A percentile compares a stretch with the other conserved stretches of the same genome.
phyloP scores from a whole-genome alignment of 2,329 filamentous ascomycete genomes.

The Colletotrichum orbiculare region DNA sequence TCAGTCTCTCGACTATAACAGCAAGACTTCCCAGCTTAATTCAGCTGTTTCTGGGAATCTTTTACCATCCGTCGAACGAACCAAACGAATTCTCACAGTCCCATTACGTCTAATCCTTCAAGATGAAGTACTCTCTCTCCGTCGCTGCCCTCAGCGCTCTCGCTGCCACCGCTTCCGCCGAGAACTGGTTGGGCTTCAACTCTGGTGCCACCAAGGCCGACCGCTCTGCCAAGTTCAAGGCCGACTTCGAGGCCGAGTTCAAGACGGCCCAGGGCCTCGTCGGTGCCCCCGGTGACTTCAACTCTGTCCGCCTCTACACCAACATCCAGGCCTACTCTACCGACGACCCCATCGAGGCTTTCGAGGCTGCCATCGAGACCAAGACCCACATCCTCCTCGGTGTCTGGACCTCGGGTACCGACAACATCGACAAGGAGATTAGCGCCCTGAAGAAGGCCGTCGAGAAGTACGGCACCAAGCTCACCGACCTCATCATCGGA shows the following conservation, averaged over 20 bases:
- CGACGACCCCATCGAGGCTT: slow-evolving; percentile 82
- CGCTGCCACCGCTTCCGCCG: slow-evolving; percentile 51
- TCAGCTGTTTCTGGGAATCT: neutral
- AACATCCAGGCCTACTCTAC: slow-evolving; percentile 74
- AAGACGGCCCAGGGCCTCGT: slow-evolving; percentile 52
- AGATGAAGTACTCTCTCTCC: slow-evolving; percentile 54
- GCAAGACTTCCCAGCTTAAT: too few species aligned
- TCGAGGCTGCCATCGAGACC: slow-evolving; percentile 75
- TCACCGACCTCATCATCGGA: slow-evolving; percentile 70
- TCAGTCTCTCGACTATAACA: slow-evolving; percentile 5
- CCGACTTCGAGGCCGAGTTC: slow-evolving; percentile 61
- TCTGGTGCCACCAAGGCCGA: slow-evolving; percentile 59
- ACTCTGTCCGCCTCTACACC: slow-evolving; percentile 73
- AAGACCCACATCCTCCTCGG: slow-evolving; percentile 72
- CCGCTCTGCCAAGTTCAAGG: slow-evolving; percentile 63
- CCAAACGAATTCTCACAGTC: slow-evolving; percentile 8
- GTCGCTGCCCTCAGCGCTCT: slow-evolving; percentile 50
- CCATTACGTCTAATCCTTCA: slow-evolving; percentile 3
- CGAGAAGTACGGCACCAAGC: slow-evolving; percentile 59
- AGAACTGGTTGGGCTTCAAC: slow-evolving; percentile 67
- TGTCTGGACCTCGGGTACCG: slow-evolving; percentile 69
- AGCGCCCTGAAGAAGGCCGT: slow-evolving; percentile 68
- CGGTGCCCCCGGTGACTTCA: slow-evolving; percentile 65
- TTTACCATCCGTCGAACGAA: slow-evolving; percentile 11
- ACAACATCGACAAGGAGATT: slow-evolving; percentile 69